Evolutionary conservation across 1,284 basidiomycete genomes (phyloP).

Genomic region (Melanopsichium pennsylvanicum): DNA sequence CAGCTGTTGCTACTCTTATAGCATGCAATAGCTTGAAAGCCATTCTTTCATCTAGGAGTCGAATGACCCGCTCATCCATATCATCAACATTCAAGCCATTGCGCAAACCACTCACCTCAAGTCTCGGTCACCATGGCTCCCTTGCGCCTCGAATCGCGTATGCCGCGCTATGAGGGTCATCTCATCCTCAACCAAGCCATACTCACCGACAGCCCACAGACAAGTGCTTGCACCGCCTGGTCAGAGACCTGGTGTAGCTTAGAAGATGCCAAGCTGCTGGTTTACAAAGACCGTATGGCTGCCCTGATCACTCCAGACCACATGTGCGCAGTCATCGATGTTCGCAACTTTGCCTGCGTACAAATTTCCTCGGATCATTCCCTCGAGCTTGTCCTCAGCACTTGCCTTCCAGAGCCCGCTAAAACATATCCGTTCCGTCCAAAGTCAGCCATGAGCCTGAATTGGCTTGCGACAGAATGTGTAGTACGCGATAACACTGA

Average conservation of each 20-base stretch:
- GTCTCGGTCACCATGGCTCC: constrained; percentile 1
- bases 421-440: constrained; percentile 9
- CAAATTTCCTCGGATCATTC: neutral
- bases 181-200: constrained; percentile 19
- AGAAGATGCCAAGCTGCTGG: constrained; percentile 32
- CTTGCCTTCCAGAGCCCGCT: neutral
- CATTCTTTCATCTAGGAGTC: neutral
- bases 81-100: too few species aligned
- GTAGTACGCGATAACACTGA: neutral
- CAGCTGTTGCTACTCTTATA: too few species aligned
- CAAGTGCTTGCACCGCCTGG: constrained; percentile 21
- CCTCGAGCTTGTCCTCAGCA: constrained; percentile 14
- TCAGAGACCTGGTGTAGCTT: constrained; percentile 38
- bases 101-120: too few species aligned
- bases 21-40: neutral
- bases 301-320: constrained; percentile 27
- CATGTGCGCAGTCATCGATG: constrained; percentile 11
- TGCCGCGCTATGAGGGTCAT: constrained; percentile 33
- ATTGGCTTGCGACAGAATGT: constrained; percentile 1
- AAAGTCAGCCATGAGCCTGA: constrained; percentile 19
- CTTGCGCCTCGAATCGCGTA: neutral
- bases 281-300: constrained; percentile 32
- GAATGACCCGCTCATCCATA: neutral
- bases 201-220: constrained; percentile 11
- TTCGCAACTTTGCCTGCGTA: constrained; percentile 13